These are phyloP conservation scores for Rhododendron mucronatum DNA, from an alignment of 148 eudicot genomes.

Conservation along the genomic window DNA sequence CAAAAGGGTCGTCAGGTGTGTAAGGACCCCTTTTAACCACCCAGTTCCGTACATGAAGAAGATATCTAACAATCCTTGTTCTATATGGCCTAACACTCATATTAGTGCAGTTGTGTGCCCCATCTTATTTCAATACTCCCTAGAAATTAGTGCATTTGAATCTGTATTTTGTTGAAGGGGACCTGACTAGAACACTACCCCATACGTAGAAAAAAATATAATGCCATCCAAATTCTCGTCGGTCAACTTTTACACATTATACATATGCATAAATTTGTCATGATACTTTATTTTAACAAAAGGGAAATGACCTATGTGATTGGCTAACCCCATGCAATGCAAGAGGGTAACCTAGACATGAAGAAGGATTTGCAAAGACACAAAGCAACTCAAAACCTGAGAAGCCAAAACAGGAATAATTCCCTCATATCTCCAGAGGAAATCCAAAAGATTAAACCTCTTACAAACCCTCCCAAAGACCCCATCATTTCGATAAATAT, in stretches of 20 bases:
- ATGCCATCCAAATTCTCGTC: no score
- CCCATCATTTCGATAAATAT: not conserved
- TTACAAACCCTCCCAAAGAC: not conserved
- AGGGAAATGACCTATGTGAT: not conserved
- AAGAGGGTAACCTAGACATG: conserved; percentile 1
- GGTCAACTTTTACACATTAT: no score
- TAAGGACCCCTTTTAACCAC: not conserved
- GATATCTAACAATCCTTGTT: not conserved
- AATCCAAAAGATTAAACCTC: conserved; percentile 5
- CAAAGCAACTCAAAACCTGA: not conserved
- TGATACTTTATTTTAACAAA: not conserved
- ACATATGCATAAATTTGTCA: not conserved
- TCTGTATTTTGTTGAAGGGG: no score
- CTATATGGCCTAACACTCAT: not conserved
- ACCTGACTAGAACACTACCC: no score
- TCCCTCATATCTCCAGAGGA: not conserved
- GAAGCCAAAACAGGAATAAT: not conserved
- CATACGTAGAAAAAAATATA: no score
- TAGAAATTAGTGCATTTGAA: no score
- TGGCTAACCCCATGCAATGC: not conserved
- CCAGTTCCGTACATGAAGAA: not conserved
- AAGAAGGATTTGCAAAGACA: not conserved
- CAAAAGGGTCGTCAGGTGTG: not conserved
- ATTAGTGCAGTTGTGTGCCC: no score
- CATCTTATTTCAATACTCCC: no score